A percentile compares a stretch with the other conserved stretches of the same genome.
Evolutionary conservation across 495 filamentous ascomycete species (phyloP).

Genomic region (Xylaria cubensis): DNA sequence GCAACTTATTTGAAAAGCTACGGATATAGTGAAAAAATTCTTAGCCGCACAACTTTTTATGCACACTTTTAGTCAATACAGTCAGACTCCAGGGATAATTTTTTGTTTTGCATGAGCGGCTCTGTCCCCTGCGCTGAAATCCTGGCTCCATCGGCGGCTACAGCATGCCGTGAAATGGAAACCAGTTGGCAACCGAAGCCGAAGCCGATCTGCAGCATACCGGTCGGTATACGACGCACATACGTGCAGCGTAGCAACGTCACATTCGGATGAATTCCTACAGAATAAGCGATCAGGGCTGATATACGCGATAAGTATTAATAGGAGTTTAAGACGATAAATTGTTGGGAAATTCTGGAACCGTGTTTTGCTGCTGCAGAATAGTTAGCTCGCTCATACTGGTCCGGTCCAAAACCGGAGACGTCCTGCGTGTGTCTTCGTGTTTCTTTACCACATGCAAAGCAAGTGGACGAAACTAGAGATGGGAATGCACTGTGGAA

Average conservation of each 20-base stretch:
- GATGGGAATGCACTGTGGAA: slow-evolving; percentile 8
- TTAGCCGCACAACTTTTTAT: neutral
- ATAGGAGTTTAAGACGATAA: neutral
- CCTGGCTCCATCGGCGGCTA: neutral
- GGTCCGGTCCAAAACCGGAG: too few species aligned
- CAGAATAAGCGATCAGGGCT: neutral
- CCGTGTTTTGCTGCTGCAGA: neutral
- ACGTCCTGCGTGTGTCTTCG: neutral
- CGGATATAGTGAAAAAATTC: neutral
- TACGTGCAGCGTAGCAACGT: neutral
- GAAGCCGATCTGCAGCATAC: slow-evolving; percentile 4
- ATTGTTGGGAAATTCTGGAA: neutral
- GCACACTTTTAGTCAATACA: neutral
- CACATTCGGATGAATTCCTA: neutral
- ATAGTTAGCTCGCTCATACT: neutral
- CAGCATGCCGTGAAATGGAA: neutral
- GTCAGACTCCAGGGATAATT: slow-evolving; percentile 4
- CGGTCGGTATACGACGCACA: too few species aligned
- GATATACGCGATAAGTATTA: neutral
- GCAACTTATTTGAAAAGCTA: neutral
- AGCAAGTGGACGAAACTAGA: neutral
- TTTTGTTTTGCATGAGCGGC: slow-evolving; percentile 5
- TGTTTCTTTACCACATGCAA: slow-evolving; percentile 14
- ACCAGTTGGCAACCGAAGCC: neutral
- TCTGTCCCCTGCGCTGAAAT: slow-evolving; percentile 2